Evolutionary conservation across 441 rosid species (phyloP).

Genomic region (Biscutella laevigata): DNA sequence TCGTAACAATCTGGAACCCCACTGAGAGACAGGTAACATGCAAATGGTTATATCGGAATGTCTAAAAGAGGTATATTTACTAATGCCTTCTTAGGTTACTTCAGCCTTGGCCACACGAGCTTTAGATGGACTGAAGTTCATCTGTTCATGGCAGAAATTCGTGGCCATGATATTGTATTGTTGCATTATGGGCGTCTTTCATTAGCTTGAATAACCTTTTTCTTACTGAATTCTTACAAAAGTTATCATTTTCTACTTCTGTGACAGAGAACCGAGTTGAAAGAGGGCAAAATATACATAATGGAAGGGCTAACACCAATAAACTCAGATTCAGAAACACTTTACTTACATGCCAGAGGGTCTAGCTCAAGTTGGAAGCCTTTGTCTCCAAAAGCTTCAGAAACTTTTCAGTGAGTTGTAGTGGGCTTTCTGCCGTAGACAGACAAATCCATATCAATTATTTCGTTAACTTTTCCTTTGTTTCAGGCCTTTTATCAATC

Average conservation of each 20-base stretch:
- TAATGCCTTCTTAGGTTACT: not conserved
- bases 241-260: conserved; percentile 6
- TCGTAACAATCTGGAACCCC: conserved; percentile 91
- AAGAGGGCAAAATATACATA: conserved; percentile 79
- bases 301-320: conserved; percentile 60
- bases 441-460: conserved; percentile 20
- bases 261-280: conserved; percentile 57
- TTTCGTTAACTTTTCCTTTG: conserved; percentile 45
- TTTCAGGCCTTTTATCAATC: conserved; percentile 74
- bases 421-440: conserved; percentile 10
- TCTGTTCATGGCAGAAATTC: not conserved
- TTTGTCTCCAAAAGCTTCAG: conserved; percentile 40
- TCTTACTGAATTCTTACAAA: not conserved
- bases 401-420: conserved; percentile 49
- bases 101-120: not conserved
- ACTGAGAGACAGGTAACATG: conserved; percentile 74
- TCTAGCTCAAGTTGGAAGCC: conserved; percentile 52
- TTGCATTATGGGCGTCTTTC: not conserved
- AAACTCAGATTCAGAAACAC: conserved; percentile 49
- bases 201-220: conserved; percentile 2
- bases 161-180: not conserved
- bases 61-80: not conserved
- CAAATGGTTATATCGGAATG: conserved; percentile 8
- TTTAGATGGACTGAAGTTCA: not conserved
- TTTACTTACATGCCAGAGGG: conserved; percentile 83